Evolutionary conservation across 1,284 basidiomycete species (phyloP), one percentile per base, ranked within the genome.

Genomic region (Singerocomus rubriflavus): DNA sequence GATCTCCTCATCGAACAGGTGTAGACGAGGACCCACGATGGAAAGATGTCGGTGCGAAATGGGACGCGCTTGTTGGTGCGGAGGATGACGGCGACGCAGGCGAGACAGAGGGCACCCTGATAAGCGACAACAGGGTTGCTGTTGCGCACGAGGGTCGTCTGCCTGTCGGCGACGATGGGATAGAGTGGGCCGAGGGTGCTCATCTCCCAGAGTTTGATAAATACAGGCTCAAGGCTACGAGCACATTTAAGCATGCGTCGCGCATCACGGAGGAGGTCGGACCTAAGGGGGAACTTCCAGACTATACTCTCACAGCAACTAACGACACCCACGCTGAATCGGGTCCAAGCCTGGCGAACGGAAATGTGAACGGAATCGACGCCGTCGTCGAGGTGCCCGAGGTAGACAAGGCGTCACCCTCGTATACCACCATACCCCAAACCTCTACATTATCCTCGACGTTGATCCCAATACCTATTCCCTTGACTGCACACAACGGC

Each of bases 21-120:
- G 43, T 66, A 46, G 64, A 65, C 5, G 64, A 63, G 34, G 70
- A 73, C 41, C 48, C 65, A 26, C 64, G 65, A 36, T 80, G 77
- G 76, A 70, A 74, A 13, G 78, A 81, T 53, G 73, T 81, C 2
- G 73, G 76, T 35, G 69, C 73, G 2, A 72, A 72, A 6, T 85
- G 81, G 83, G 83, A 85, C 37, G 72, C 75, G 2, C 52, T 64
- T 12, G 57, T 59, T 1, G 46, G 41, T 10, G 17, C 30, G 0
- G 58, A 33, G 5, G 50, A 34, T 12, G 71, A 52, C 21, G 37
- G 72, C 5, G 62, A 65, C 34, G 61, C 3, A 14, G 35, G 11
- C 9, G 53, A 52, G 33, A 36, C 44, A 7, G 52, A 53, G 2
- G 59, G 54, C 1, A 61, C 55, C 8, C n/a, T 48, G 12, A 37